A percentile compares a stretch with the other conserved stretches of the same genome.
Evolutionary conservation across 1,284 basidiomycete genomes (phyloP).

Genomic region (Takashimella koratensis): DNA sequence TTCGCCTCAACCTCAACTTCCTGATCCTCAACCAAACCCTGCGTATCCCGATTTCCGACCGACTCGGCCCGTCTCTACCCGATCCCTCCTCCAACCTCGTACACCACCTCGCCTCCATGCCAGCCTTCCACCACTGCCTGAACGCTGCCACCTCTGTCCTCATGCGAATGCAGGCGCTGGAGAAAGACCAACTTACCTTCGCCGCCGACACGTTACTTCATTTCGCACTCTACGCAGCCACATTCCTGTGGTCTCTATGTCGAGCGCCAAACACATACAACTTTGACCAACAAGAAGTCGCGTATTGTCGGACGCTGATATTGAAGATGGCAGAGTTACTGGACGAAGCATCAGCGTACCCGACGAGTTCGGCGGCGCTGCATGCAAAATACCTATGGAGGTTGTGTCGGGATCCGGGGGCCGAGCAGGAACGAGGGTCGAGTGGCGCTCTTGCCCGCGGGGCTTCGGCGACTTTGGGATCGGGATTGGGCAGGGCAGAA

Average conservation of each 20-base stretch:
- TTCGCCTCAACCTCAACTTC: constrained; percentile 37
- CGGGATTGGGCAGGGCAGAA: not conserved
- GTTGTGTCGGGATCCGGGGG: constrained; percentile 14
- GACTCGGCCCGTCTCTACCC: constrained; percentile 19
- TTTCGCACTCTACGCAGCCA: constrained; percentile 39
- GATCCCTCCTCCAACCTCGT: not conserved
- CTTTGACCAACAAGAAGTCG: constrained; percentile 29
- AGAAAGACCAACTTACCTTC: constrained; percentile 28
- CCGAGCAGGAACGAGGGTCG: not conserved
- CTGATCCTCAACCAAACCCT: constrained; percentile 36
- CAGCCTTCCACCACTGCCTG: constrained; percentile 35
- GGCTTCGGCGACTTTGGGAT: not conserved
- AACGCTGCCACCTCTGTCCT: constrained; percentile 33
- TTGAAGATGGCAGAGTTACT: constrained; percentile 28
- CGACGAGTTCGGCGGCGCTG: constrained; percentile 28
- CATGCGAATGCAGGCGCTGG: constrained; percentile 26
- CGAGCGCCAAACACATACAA: constrained; percentile 29
- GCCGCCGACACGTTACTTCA: constrained; percentile 39
- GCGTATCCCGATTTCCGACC: constrained; percentile 27
- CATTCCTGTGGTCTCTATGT: constrained; percentile 29
- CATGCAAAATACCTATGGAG: constrained; percentile 35
- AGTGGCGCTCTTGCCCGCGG: not conserved
- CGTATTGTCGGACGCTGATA: constrained; percentile 34
- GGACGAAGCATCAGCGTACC: constrained; percentile 27
- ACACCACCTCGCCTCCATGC: constrained; percentile 22